phyloP scores from a whole-genome alignment of 495 filamentous ascomycete genomes.

The Trypethelium eluteriae region DNA sequence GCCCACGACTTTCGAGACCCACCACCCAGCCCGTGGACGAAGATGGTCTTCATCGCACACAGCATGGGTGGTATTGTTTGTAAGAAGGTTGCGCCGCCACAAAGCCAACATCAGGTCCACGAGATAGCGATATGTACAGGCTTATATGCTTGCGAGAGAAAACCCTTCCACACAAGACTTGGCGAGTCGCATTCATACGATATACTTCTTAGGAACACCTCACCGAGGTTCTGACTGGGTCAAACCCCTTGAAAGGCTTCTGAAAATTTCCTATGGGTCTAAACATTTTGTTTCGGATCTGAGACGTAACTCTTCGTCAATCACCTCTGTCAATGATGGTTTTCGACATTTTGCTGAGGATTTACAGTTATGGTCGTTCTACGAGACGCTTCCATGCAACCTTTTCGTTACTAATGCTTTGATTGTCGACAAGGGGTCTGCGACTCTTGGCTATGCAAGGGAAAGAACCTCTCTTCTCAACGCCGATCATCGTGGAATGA shows the following conservation, averaged over 20 bases:
- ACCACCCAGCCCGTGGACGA: conserved; percentile 23
- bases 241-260: conserved; percentile 35
- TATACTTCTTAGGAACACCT: conserved; percentile 49
- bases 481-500: conserved; percentile 15
- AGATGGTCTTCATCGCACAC: conserved; percentile 22
- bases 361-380: conserved; percentile 11
- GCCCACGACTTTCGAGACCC: conserved; percentile 22
- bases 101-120: too few species aligned
- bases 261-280: conserved; percentile 14
- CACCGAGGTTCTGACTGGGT: conserved; percentile 46
- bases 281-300: conserved; percentile 16
- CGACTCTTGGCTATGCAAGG: conserved; percentile 15
- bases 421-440: conserved; percentile 18
- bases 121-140: not conserved
- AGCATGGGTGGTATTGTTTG: conserved; percentile 37
- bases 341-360: conserved; percentile 17
- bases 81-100: conserved; percentile 33
- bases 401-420: not conserved
- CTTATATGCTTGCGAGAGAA: conserved; percentile 29
- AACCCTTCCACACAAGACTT: conserved; percentile 27
- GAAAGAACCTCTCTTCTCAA: conserved; percentile 9
- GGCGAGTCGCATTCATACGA: conserved; percentile 35
- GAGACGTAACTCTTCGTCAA: not conserved
- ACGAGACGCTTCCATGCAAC: conserved; percentile 9
- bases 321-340: conserved; percentile 14